Conservation (phyloP, 345 rosid species). For the Tarenaya hassleriana region DNA sequence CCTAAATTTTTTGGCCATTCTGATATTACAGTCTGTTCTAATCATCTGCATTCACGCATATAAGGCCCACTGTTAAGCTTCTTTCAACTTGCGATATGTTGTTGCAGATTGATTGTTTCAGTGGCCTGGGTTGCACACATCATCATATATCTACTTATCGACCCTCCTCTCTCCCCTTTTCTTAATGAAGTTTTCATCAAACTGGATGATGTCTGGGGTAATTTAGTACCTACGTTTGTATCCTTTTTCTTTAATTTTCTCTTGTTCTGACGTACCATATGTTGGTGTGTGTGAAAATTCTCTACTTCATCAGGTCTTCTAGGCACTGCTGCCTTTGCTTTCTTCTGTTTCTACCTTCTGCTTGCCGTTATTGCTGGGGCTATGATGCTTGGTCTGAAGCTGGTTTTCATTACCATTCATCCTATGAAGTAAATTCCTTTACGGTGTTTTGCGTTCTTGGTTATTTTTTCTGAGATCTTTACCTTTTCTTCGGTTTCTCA, state of each 20-base stretch:
- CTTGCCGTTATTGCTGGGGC: constrained; percentile 97
- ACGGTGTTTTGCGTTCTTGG: constrained; percentile 6
- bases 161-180: constrained; percentile 88
- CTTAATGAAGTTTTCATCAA: constrained; percentile 94
- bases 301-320: constrained; percentile 71
- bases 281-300: constrained; percentile 9
- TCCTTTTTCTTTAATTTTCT: not conserved
- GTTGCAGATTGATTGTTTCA: constrained; percentile 73
- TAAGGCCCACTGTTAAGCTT: too few relatives aligned
- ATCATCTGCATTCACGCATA: too few relatives aligned
- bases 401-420: constrained; percentile 83
- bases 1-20: too few relatives aligned
- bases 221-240: constrained; percentile 17
- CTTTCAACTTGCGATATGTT: constrained; percentile 4
- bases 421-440: constrained; percentile 77
- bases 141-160: constrained; percentile 67
- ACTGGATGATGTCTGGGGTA: constrained; percentile 96
- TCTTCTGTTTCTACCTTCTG: constrained; percentile 93
- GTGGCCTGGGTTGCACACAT: constrained; percentile 98
- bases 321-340: constrained; percentile 90
- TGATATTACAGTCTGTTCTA: too few relatives aligned
- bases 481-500: constrained; percentile 25
- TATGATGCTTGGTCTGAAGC: constrained; percentile 92
- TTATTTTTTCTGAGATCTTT: constrained; percentile 14
- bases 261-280: constrained; percentile 4